Evolutionary conservation across 257 asterid genomes (phyloP).

Genomic region (Nicotiana sylvestris): DNA sequence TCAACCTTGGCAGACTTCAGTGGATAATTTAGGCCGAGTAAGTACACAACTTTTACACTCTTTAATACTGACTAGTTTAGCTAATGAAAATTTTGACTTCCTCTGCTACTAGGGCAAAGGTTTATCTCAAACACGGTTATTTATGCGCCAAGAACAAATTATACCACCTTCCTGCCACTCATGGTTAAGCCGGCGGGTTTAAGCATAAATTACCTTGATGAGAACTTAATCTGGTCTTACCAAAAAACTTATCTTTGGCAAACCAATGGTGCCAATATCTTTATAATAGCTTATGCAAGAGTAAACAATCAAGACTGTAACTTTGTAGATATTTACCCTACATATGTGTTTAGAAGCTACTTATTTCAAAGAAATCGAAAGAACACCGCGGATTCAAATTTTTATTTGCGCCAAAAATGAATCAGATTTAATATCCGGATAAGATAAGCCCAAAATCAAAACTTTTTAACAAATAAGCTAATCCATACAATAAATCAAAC

Average conservation of each 20-base stretch:
- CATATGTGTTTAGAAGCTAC: neutral
- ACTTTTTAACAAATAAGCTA: constrained; percentile 10
- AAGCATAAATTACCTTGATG: neutral
- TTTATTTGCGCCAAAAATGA: neutral
- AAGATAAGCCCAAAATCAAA: constrained; percentile 6
- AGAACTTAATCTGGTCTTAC: too few species aligned
- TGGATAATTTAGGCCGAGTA: neutral
- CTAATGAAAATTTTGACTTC: neutral
- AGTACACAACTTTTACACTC: neutral
- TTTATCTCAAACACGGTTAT: neutral
- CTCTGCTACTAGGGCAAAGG: neutral
- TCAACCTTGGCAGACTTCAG: neutral
- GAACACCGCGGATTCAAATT: neutral
- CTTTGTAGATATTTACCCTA: neutral
- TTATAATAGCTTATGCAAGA: neutral
- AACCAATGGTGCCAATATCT: neutral
- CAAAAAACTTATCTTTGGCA: neutral
- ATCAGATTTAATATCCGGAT: neutral
- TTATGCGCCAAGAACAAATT: neutral
- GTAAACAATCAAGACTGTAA: neutral
- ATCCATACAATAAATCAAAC: constrained; percentile 8
- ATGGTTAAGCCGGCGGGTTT: neutral
- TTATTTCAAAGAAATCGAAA: neutral
- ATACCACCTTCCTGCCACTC: neutral
- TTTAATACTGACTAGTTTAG: neutral